A percentile compares a stretch with the other conserved stretches of the same genome.
Evolutionary conservation across 2,329 filamentous ascomycete genomes (phyloP).

Genomic region (Botrytis cinerea): DNA sequence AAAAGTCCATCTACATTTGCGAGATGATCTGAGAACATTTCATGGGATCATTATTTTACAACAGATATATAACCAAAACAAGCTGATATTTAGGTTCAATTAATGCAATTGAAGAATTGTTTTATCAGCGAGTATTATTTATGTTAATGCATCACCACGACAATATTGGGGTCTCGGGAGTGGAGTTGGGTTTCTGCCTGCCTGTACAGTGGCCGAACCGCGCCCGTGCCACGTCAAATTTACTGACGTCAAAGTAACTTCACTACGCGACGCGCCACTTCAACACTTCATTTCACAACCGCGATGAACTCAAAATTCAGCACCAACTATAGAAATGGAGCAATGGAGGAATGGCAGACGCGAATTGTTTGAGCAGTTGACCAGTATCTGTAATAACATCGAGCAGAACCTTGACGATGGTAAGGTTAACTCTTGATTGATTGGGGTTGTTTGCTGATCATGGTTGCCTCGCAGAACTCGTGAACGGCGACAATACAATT

Average conservation of each 20-base stretch:
- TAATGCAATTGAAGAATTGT: neutral
- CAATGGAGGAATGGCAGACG: conserved; percentile 35
- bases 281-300: neutral
- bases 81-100: neutral
- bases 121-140: neutral
- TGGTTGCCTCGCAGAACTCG: conserved; percentile 19
- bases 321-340: conserved; percentile 32
- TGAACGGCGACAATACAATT: conserved; percentile 18
- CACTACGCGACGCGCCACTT: conserved; percentile 15
- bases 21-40: neutral
- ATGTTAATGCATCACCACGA: neutral
- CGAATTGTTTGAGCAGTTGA: conserved; percentile 34
- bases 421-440: conserved; percentile 12
- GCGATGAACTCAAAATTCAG: conserved; percentile 10
- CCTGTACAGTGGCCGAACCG: neutral
- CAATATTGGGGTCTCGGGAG: neutral
- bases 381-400: conserved; percentile 32
- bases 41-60: neutral
- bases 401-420: conserved; percentile 33
- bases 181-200: neutral
- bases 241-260: neutral
- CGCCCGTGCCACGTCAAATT: neutral
- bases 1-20: neutral
- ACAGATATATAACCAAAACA: neutral
- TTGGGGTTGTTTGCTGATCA: neutral